Base-by-base conservation (phyloP, 2,329 filamentous ascomycete genomes). In the Xylaria sp. region DNA sequence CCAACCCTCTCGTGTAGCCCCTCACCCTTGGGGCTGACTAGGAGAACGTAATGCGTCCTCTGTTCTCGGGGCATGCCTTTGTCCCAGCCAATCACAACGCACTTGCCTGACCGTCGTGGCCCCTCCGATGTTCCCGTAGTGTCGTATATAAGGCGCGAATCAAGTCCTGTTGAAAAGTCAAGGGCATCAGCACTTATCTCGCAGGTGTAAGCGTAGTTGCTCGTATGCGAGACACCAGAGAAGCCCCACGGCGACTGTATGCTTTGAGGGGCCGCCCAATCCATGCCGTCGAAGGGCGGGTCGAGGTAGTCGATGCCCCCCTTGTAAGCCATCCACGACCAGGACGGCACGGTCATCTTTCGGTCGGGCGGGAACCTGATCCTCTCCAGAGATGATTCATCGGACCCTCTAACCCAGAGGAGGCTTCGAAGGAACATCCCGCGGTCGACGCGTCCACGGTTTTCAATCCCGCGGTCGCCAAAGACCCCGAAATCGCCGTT, bases 261-360 rank as follows among this genome's bases (percentile, higher is more conserved):
- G 21, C 56, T 46, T 5, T 26, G 41, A 18, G 49, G 34, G n/a
- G n/a, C n/a, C 37, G 57, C 52, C 59, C 59, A 61, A 0, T 55
- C 48, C 17, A 51, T 39, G 20, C 40, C 44, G 2, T 52, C 21
- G 16, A 61, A 61, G 2, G 52, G 53, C 2, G 50, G 50, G 5
- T 55, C 45, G 44, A 59, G 48, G 29, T 54, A 61, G 26, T 44
- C 47, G 39, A 61, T 61, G 7, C 46, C 54, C 8, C 56, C 59
- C 11, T 46, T 50, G 17, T 60, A 60, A n/a, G 53, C 52, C 59
- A 61, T 61, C 59, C 56, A 61, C 1, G 59, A 57, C 59, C 54
- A 57, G 9, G 49, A 56, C 1, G 55, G 58, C 4, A 60, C 41
- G 13, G 34, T 7, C 18, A 53, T 49, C 22, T 19, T 19, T 11